phyloP scores from a whole-genome alignment of 768 basidiomycete genomes.

The Mycena albidolilacea region DNA sequence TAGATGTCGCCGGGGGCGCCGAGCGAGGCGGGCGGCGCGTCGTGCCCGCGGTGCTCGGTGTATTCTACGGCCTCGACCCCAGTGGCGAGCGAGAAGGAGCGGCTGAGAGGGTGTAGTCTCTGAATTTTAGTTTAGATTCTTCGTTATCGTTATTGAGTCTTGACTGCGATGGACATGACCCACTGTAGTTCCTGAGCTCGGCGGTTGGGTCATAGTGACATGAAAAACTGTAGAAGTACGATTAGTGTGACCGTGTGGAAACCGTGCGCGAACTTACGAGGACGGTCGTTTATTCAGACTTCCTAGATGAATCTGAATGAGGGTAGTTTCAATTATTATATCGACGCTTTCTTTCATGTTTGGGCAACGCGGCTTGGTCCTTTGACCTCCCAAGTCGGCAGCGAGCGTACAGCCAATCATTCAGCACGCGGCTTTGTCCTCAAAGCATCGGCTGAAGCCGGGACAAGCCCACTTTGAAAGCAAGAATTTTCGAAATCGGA shows the following conservation, averaged over 20 bases:
- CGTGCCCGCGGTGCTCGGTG: conserved; percentile 13
- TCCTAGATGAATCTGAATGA: background rate
- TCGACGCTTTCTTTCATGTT: too few relatives aligned
- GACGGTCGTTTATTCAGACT: background rate
- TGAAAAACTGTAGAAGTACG: background rate
- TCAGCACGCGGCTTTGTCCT: too few relatives aligned
- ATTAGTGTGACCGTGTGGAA: background rate
- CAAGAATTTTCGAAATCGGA: too few relatives aligned
- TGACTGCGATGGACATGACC: background rate
- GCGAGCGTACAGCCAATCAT: too few relatives aligned
- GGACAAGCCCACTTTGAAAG: too few relatives aligned
- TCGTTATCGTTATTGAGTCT: too few relatives aligned
- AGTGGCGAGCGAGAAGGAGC: background rate
- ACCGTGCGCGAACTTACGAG: background rate
- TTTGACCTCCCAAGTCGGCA: too few relatives aligned
- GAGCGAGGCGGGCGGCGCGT: conserved; percentile 12
- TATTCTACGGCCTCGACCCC: background rate
- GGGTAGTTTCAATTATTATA: background rate
- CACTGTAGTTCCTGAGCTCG: background rate
- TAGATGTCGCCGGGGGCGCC: conserved; percentile 31
- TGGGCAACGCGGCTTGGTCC: too few relatives aligned
- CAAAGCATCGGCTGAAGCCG: too few relatives aligned
- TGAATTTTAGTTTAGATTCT: background rate
- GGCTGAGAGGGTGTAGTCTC: background rate
- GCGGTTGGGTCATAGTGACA: background rate